Percentiles rank a stretch among this genome's conserved stretches.
Conservation (phyloP, 2,329 filamentous ascomycete genomes). For the Meredithiella fracta region DNA sequence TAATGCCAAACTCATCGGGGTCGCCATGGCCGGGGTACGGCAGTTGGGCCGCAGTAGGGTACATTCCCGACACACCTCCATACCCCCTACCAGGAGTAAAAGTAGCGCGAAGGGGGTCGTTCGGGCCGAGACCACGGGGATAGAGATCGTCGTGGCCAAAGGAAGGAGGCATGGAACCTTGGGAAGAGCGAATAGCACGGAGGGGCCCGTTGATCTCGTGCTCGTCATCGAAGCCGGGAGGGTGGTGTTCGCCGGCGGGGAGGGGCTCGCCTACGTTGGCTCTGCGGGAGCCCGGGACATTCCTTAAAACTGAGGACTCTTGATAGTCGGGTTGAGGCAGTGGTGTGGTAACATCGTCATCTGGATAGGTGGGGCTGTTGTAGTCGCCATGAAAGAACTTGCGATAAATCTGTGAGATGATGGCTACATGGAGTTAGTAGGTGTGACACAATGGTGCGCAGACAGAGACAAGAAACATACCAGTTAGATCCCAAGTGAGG, state of each 20-base stretch:
- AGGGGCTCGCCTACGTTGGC: constrained; percentile 22
- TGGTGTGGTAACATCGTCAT: no score
- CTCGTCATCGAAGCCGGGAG: constrained; percentile 87
- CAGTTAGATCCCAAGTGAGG: background rate
- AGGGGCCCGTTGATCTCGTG: constrained; percentile 61
- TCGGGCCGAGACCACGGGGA: constrained; percentile 67
- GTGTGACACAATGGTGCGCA: constrained; percentile 14
- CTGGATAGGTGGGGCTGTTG: no score
- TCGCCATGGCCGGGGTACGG: constrained; percentile 73
- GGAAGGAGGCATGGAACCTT: constrained; percentile 24
- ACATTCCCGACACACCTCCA: constrained; percentile 62
- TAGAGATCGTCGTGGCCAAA: constrained; percentile 81
- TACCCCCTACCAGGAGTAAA: constrained; percentile 37
- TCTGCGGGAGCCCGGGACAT: no score
- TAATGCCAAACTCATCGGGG: constrained; percentile 22
- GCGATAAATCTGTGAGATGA: constrained; percentile 1
- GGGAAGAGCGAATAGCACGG: constrained; percentile 25
- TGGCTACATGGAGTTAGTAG: constrained; percentile 27
- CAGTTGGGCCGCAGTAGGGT: constrained; percentile 82
- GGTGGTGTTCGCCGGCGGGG: constrained; percentile 60
- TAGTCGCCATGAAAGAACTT: no score
- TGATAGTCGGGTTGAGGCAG: no score
- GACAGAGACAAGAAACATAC: no score
- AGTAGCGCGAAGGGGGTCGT: constrained; percentile 60
- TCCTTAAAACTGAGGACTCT: no score